Evolutionary conservation across 345 rosid species (phyloP), one percentile per base, ranked within the genome.

Genomic region (Noccaea caerulescens): DNA sequence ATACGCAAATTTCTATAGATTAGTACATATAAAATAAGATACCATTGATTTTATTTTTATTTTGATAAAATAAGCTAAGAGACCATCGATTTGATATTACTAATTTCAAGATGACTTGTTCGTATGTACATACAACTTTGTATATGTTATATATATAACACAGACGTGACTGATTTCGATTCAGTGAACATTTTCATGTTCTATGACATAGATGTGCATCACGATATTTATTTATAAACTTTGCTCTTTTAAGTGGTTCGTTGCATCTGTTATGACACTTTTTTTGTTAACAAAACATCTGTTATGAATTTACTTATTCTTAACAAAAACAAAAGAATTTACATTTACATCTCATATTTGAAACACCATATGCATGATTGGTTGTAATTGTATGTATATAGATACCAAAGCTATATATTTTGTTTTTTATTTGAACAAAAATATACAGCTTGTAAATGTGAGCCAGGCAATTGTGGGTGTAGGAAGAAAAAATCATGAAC

Each of bases 321-420:
- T 27, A 27, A 27, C 30, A 27, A 27, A 27, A 27, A 27, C 3
- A 27, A 2, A 27, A 27, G 30, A 27, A 27, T 1, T 27, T 27
- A 27, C 30, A 27, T 27, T 27, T 27, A 27, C 30, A 27, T 27
- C 3, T 2, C 0, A 10, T 49, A 65, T 51, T 16, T 8, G 10
- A 47, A 18, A 49, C 32, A 51, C 59, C 49, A 66, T 51, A 59
- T 51, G 59, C 70, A 38, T 66, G 10, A 65, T 23, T 50, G 13
- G 49, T 51, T 65, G 37, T 23, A 12, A 3, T 50, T 50, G 23
- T 20, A 20, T 32, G 42, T 23, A 37, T 49, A 7, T 54, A 30
- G 0, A 27, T 43, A 47, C 4, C 5, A 37, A 23, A 47, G 7
- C 8, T 13, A 6, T 3, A 12, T 43, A 36, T 37, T 13, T 1